Percentiles rank a stretch among this genome's conserved stretches.
Evolutionary conservation across 305 asterid species (phyloP).

Genomic region (Fraxinus baroniana): DNA sequence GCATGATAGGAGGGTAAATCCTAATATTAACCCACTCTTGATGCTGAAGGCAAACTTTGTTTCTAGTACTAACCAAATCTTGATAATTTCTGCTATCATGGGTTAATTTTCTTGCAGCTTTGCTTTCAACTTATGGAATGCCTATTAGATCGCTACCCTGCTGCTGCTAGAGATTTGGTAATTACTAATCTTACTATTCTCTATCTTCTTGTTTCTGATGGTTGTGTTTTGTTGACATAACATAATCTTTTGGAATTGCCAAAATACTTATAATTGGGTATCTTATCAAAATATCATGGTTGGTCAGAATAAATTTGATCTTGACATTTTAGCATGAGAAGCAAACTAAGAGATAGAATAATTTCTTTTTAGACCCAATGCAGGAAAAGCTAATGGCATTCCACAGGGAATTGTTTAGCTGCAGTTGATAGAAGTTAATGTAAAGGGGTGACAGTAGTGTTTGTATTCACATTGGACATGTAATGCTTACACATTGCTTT

Average conservation of each 20-base stretch:
- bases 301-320: background rate
- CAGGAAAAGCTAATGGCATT: conserved; percentile 1
- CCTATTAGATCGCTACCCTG: conserved; percentile 56
- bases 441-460: conserved; percentile 4
- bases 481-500: background rate
- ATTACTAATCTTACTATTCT: conserved; percentile 18
- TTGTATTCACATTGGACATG: background rate
- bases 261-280: conserved; percentile 10
- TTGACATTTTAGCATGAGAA: background rate
- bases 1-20: conserved; percentile 78
- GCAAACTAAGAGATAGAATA: background rate
- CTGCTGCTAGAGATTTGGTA: conserved; percentile 71
- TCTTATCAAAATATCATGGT: conserved; percentile 1
- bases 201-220: conserved; percentile 13
- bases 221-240: background rate
- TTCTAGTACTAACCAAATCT: conserved; percentile 19
- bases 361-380: background rate
- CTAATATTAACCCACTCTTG: conserved; percentile 10
- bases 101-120: conserved; percentile 60
- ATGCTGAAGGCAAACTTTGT: conserved; percentile 7
- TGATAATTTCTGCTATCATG: conserved; percentile 19
- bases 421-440: conserved; percentile 13
- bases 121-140: conserved; percentile 90
- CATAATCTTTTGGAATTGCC: background rate
- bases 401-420: background rate